Evolutionary conservation across 257 asterid species (phyloP), one percentile per base, ranked within the genome.

Genomic region (Ilex asprella): DNA sequence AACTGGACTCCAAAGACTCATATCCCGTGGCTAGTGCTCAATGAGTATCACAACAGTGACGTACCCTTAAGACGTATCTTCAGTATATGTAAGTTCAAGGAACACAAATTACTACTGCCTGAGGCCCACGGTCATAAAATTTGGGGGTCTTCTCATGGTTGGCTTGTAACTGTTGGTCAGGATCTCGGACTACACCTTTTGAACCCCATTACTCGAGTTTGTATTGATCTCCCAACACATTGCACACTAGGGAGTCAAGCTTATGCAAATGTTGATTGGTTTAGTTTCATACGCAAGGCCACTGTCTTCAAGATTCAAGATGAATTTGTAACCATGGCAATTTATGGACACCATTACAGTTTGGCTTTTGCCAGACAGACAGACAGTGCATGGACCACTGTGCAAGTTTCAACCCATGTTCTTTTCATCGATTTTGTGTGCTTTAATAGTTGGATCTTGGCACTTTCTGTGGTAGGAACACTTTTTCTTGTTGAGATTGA

Each of bases 1-100:
- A 54, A 78, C 16, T 78, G 84, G 84, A 68, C 12, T 70, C 76
- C 78, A 21, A 62, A 64, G 44, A 41, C 62, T 56, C 81, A 68
- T 47, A 29, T 70, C 52, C 86, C 84, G 2, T 69, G 67, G 64
- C 67, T 76, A 57, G 71, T 76, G 78, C 69, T 67, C 1, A 61
- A 67, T 10, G 81, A 71, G 59, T 35, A 49, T 2, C 43, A 15
- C 13, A 31, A 58, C 39, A 13, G 39, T 51, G 66, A 32, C 10
- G 44, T 46, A 11, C 35, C 46, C n/a, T 43, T 27, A 43, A 68
- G 64, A 16, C 61, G 44, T 53, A 67, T 67, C 50, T 64, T 67
- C 12, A 76, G 81, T 50, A 53, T 67, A 30, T 31, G 62, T 15
- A 56, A 43, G 21, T 60, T 27, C 43, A 76, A 67, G 61, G 46